These are phyloP conservation scores for Lasiodiplodia theobromae DNA, from an alignment of 2,329 filamentous ascomycete genomes.

Conservation along the genomic window DNA sequence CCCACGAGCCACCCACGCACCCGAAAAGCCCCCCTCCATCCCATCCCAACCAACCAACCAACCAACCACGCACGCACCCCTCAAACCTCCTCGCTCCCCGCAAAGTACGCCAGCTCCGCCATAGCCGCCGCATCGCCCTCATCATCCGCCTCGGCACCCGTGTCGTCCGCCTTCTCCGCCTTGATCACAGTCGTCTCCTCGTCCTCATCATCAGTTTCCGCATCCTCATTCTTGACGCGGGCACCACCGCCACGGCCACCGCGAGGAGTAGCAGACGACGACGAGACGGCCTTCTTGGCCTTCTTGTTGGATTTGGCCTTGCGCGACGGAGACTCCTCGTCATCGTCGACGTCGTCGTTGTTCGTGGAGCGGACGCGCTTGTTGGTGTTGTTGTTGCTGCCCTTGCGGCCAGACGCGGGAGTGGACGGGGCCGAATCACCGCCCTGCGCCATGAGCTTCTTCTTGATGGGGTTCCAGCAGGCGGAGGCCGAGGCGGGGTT, in stretches of 20 bases:
- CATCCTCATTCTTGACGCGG: background rate
- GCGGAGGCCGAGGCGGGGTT: constrained; percentile 20
- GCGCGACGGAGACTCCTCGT: background rate
- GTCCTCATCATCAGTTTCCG: background rate
- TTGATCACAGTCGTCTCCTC: background rate
- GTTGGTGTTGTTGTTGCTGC: background rate
- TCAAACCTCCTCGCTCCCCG: background rate
- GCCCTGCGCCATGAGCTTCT: constrained; percentile 13
- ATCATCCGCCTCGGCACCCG: background rate
- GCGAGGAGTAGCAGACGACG: background rate
- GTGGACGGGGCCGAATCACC: background rate
- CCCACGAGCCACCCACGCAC: no score
- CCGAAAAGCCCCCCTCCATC: background rate
- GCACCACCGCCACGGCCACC: background rate
- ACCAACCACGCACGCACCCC: background rate
- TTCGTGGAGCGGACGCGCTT: background rate
- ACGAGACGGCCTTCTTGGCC: background rate
- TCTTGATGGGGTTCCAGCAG: constrained; percentile 28
- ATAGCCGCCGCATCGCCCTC: background rate
- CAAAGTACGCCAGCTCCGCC: background rate
- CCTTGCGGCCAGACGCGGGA: background rate
- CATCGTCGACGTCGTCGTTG: background rate
- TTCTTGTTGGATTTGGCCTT: background rate
- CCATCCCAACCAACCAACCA: no score
- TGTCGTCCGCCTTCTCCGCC: background rate